Base-by-base conservation (phyloP, 352 stramenopile species). In the Blastocystis sp. region DNA sequence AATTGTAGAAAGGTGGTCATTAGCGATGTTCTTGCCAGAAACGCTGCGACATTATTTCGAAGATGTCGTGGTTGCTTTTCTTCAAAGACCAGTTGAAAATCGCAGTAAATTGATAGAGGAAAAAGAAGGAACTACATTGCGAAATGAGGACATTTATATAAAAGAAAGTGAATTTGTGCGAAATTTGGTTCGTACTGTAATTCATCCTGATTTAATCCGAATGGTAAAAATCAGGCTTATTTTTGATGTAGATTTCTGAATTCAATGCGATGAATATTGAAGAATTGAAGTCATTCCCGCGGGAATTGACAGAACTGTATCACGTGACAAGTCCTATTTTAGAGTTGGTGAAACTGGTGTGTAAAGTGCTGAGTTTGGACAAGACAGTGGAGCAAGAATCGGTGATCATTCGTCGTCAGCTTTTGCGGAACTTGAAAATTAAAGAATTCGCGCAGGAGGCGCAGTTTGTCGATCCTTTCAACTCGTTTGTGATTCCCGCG, bases 311-410 rank as follows among this genome's bases (percentile, higher is more conserved):
- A 15, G 29, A 20, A 7, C 68, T 39, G n/a, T 84, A 84, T 55
- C 59, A 68, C 8, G 7, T 84, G 3, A 84, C 73, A 37, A 95
- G 95, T 79, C 94, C 96, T 15, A 92, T 96, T 20, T 92, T 99
- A n/a, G 96, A 98, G 91, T 96, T 99, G 64, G 95, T 98, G 45
- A 98, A 98, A 91, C 96, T 94, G 79, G 92, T 98, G 26, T 95
- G 94, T 84, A 92, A 94, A 20, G 93, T 99, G 13, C 93, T 99
- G 56, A 87, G 94, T 54, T 91, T 99, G 15, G 97, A 99, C 90
- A 89, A 93, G 7, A 94, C 94, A 53, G 92, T 98, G 0, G 93
- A 95, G 23, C 91, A 94, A 9, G 93, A 98, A 90, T 87, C 92
- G 53, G 76, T 90, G 53, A 76, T 87, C 23, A 41, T 93, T 41